These are phyloP conservation scores for Choanephora cucurbitarum DNA, from an alignment of 371 early-diverging fungal species.

Conservation along the genomic window DNA sequence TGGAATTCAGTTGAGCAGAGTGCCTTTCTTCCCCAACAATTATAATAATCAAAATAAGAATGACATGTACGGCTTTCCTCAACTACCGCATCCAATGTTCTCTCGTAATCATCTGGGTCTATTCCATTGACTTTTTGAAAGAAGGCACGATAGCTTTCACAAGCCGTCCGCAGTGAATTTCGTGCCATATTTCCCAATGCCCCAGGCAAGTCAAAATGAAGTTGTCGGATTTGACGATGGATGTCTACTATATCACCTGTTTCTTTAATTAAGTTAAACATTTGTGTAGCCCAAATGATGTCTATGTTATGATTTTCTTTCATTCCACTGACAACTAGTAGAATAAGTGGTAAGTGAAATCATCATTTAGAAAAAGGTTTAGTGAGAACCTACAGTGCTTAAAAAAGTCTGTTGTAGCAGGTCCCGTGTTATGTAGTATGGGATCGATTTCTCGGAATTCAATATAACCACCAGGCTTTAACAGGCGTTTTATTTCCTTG, in stretches of 20 bases:
- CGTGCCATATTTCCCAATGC: constrained; percentile 23
- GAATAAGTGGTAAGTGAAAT: neutral
- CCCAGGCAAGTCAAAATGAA: constrained; percentile 23
- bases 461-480: constrained; percentile 62
- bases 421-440: constrained; percentile 46
- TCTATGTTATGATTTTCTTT: constrained; percentile 27
- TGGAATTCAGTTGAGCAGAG: constrained; percentile 6
- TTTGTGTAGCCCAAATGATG: constrained; percentile 24
- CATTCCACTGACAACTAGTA: constrained; percentile 24
- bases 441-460: constrained; percentile 59
- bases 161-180: constrained; percentile 9
- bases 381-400: constrained; percentile 25
- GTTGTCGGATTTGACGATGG: constrained; percentile 24
- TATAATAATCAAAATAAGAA: constrained; percentile 36
- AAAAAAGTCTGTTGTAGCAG: constrained; percentile 25
- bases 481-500: constrained; percentile 34
- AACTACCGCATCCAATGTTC: constrained; percentile 9
- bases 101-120: constrained; percentile 1
- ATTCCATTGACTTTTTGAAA: constrained; percentile 2
- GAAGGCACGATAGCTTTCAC: constrained; percentile 22
- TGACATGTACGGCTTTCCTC: constrained; percentile 24
- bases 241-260: constrained; percentile 34
- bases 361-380: neutral
- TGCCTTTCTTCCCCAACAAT: constrained; percentile 45
- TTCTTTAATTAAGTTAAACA: constrained; percentile 23